These are phyloP conservation scores for Eimeria necatrix DNA, from an alignment of 169 alveolate species.

Conservation along the genomic window DNA sequence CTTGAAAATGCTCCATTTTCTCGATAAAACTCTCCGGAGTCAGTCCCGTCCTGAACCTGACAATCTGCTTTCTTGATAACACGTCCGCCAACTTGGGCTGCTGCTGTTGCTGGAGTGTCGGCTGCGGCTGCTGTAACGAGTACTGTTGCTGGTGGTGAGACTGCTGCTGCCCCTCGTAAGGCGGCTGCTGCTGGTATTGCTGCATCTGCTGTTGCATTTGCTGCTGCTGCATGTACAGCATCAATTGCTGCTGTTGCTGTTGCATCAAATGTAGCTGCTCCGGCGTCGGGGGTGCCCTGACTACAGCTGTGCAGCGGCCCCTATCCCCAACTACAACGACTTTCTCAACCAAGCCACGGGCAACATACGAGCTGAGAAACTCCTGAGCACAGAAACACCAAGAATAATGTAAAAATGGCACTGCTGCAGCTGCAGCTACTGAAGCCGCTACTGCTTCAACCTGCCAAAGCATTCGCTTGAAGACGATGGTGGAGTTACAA, in stretches of 20 bases:
- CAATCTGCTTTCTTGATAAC: conserved; percentile 59
- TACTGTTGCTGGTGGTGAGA: conserved; percentile 17
- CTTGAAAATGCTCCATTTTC: conserved; percentile 78
- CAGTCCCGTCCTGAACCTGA: conserved; percentile 76
- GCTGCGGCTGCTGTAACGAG: conserved; percentile 9
- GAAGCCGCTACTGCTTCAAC: not conserved
- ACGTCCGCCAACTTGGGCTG: conserved; percentile 68
- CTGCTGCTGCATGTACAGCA: conserved; percentile 29
- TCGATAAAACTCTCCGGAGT: conserved; percentile 79
- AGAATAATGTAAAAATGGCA: not conserved
- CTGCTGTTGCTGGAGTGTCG: conserved; percentile 37
- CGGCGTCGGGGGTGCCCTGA: conserved; percentile 58
- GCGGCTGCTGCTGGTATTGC: conserved; percentile 7
- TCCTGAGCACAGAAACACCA: conserved; percentile 57
- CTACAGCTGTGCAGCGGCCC: conserved; percentile 77
- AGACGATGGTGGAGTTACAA: not conserved
- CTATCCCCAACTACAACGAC: conserved; percentile 78
- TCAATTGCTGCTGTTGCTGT: conserved; percentile 32
- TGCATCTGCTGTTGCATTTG: conserved; percentile 52
- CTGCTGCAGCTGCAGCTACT: not conserved
- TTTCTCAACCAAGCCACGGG: conserved; percentile 74
- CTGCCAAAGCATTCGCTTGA: not conserved
- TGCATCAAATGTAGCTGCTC: conserved; percentile 61
- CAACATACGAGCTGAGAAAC: conserved; percentile 72
- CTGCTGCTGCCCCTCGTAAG: conserved; percentile 45